phyloP scores from a whole-genome alignment of 1,139 yeast species.

The Lodderomyces beijingensis region DNA sequence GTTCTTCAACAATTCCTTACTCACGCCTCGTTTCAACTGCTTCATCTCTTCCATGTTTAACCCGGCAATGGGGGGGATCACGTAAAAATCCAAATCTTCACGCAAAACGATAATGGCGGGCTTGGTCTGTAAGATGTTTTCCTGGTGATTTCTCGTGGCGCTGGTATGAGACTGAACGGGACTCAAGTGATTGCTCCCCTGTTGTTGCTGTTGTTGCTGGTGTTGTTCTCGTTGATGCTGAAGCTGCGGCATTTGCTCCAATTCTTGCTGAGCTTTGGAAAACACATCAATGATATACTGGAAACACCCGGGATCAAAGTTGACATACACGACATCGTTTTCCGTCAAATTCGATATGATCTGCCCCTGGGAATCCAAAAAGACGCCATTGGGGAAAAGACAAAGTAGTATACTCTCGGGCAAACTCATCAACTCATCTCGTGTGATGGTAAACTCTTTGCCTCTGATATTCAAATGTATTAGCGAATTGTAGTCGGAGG shows the following conservation, averaged over 20 bases:
- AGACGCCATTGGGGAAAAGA: constrained; percentile 85
- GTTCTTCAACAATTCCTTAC: constrained; percentile 45
- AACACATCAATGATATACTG: constrained; percentile 73
- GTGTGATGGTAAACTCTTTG: constrained; percentile 58
- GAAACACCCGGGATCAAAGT: constrained; percentile 84
- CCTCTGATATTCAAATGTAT: constrained; percentile 69
- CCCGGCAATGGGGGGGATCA: constrained; percentile 69
- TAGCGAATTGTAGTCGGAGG: constrained; percentile 53
- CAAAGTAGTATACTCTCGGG: constrained; percentile 89
- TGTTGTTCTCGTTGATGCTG: no score
- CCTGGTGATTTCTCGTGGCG: constrained; percentile 19
- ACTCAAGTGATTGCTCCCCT: constrained; percentile 13
- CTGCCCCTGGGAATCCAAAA: constrained; percentile 68
- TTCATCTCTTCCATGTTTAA: constrained; percentile 51
- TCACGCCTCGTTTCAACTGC: constrained; percentile 66
- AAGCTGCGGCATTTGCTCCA: constrained; percentile 20
- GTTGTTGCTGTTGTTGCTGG: constrained; percentile 3
- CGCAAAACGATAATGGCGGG: constrained; percentile 91
- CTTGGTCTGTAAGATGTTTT: constrained; percentile 62
- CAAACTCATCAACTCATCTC: constrained; percentile 84
- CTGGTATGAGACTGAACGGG: constrained; percentile 17
- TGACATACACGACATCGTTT: constrained; percentile 71
- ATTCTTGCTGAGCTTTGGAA: constrained; percentile 41
- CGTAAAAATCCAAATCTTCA: constrained; percentile 92
- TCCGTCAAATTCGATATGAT: constrained; percentile 75